These are phyloP conservation scores for thale cress (Arabidopsis thaliana) DNA, from an alignment of 345 rosid genomes.

Conservation along the genomic window DNA sequence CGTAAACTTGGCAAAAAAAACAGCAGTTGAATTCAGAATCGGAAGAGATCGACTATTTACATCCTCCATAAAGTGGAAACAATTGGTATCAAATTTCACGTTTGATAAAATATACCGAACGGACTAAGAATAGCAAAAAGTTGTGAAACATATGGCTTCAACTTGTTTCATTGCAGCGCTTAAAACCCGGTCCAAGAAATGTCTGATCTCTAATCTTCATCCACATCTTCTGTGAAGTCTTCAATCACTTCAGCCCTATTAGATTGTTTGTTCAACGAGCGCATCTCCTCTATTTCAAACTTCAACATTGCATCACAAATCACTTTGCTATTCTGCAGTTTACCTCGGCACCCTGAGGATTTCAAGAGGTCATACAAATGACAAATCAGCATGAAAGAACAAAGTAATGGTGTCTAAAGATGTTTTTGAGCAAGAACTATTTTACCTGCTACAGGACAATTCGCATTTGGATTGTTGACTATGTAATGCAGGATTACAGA, in stretches of 20 bases:
- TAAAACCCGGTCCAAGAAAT: neutral
- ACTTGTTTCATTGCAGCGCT: slow-evolving; percentile 3
- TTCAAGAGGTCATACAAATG: slow-evolving; percentile 2
- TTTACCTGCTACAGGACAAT: slow-evolving; percentile 82
- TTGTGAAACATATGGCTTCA: slow-evolving; percentile 3
- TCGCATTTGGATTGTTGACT: slow-evolving; percentile 42
- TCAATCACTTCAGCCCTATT: slow-evolving; percentile 57
- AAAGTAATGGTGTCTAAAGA: neutral
- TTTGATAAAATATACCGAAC: neutral
- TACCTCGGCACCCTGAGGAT: slow-evolving; percentile 70
- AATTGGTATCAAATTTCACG: slow-evolving; percentile 17
- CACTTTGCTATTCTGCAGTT: slow-evolving; percentile 55
- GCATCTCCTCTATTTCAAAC: slow-evolving; percentile 74
- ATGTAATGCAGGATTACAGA: slow-evolving; percentile 58
- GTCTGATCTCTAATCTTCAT: slow-evolving; percentile 42
- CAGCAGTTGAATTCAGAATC: neutral
- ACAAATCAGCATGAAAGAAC: slow-evolving; percentile 36
- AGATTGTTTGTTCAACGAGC: slow-evolving; percentile 53
- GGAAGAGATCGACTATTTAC: slow-evolving; percentile 6
- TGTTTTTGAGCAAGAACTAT: neutral
- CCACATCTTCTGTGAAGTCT: slow-evolving; percentile 68
- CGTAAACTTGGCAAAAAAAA: neutral
- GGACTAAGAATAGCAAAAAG: neutral
- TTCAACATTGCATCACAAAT: slow-evolving; percentile 63
- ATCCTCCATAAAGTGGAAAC: slow-evolving; percentile 21